These are phyloP conservation scores for Myxozyma neglecta DNA, from an alignment of 805 yeast genomes.

Conservation along the genomic window DNA sequence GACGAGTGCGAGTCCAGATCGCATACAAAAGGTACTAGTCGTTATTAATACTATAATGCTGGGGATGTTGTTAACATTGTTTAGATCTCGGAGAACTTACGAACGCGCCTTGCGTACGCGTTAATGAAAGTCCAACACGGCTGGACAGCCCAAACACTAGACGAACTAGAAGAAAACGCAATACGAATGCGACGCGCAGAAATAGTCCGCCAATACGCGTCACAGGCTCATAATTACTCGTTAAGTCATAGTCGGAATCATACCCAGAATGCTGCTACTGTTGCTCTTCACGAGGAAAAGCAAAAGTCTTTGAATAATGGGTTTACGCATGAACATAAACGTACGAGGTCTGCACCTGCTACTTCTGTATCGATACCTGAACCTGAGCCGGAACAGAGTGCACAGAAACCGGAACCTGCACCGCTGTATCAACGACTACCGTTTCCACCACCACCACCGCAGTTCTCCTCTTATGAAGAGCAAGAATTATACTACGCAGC, in stretches of 20 bases:
- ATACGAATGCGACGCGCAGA: no score
- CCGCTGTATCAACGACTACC: background rate
- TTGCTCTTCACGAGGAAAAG: no score
- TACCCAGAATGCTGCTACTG: no score
- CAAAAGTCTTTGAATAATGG: no score
- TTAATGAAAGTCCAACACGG: slow-evolving; percentile 38
- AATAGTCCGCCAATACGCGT: no score
- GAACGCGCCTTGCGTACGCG: slow-evolving; percentile 36
- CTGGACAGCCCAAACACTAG: slow-evolving; percentile 32
- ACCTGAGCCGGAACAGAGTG: no score
- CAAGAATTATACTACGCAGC: slow-evolving; percentile 2
- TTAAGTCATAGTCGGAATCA: no score
- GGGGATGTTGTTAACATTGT: background rate
- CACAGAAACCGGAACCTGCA: background rate
- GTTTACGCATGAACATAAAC: background rate
- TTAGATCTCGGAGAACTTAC: slow-evolving; percentile 33
- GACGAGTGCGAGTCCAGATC: background rate
- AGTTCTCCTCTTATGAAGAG: background rate
- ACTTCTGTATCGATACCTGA: background rate
- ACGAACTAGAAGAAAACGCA: slow-evolving; percentile 28
- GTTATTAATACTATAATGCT: background rate
- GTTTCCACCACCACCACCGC: slow-evolving; percentile 1
- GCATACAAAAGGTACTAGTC: slow-evolving; percentile 16
- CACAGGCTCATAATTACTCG: no score
- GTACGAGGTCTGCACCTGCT: slow-evolving; percentile 7